Evolutionary conservation across 1,284 basidiomycete species (phyloP), one percentile per base, ranked within the genome.

Genomic region (Melampsora abietis-canadensis): DNA sequence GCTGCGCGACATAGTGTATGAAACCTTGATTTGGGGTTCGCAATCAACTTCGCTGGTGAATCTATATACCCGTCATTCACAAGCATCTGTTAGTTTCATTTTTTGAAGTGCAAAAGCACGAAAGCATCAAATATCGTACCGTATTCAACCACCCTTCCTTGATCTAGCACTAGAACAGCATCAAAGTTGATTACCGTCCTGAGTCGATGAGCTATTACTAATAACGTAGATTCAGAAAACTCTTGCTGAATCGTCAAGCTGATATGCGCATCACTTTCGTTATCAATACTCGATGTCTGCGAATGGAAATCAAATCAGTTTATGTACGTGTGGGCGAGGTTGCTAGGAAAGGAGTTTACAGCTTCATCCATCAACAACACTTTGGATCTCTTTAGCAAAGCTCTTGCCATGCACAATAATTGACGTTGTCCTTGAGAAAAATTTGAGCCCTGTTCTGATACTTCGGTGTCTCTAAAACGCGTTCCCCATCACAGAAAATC

Each of bases 381-480:
- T 78, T 87, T 89, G 47, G 89, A 88, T 14, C 88, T 84, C 80
- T 89, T 89, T 64, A 92, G 82, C 72, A 92, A 90, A 0, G 90
- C 91, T 68, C 90, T 85, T 12, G 90, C 90, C 89, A 92, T 91
- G 81, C 89, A 91, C 14, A 92, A 84, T 31, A 92, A 82, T 82
- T 92, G 91, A 79, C 91, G 91, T 82, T 93, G 89, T 15, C 93
- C 93, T 6, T 90, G 90, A 0, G 90, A 92, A 81, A 95, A 94
- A 82, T 95, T 96, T 60, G 94, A 92, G n/a, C 92, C 92, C 17
- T 81, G 81, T 76, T 83, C 83, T 34, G 46, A 60, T 61, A 72
- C 44, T 21, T 74, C 34, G 2, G 57, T 3, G 30, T 48, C 87
- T 67, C 30, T 19, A 21, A 61, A 27, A 60, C 19, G 19, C 30